Evolutionary conservation across 371 early-diverging fungal species (phyloP), one percentile per base, ranked within the genome.

Genomic region (Phascolomyces articulosus): DNA sequence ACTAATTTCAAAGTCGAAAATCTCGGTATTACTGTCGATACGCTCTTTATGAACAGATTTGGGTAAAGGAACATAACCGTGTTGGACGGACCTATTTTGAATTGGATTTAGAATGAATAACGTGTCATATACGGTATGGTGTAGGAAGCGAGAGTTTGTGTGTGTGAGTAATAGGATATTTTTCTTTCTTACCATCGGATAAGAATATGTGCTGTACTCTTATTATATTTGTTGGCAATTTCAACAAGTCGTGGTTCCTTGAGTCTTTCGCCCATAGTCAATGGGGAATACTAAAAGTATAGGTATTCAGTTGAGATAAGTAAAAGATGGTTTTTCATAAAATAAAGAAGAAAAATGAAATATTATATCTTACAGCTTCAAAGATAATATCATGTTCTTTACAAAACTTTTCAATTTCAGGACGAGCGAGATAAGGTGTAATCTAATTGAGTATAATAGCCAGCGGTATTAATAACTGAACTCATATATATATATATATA

Each of bases 1-100:
- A n/a, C 81, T 71, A 2, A 90, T 62, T 23, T 75, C 73, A 55
- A 84, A 85, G 47, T 81, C 86, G 68, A 82, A 83, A 13, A 86
- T 79, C 26, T 84, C 69, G 0, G 73, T 67, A 62, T 90, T 90
- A 62, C 83, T 80, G 10, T 63, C 67, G 40, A 90, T 78, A 16
- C 87, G 69, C 15, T 74, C 72, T 62, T 74, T 67, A 55, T 79
- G 64, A 0, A 71, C 68, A 31, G 82, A 81, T 68, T 90, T 90
- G 51, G 88, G 90, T 10, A 90, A 64, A 24, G 83, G 75, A 58
- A 84, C 70, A 53, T 74, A 78, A 6, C 78, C 75, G 55, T 74
- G 74, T 69, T 86, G 81, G 54, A 85, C 56, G 40, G 74, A 72
- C 69, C 72, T 72, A 58, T 34, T 34, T 34, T 34, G 9, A 34